Evolutionary conservation across 495 filamentous ascomycete genomes (phyloP).

Genomic region (Beverwykella pulmonaria): DNA sequence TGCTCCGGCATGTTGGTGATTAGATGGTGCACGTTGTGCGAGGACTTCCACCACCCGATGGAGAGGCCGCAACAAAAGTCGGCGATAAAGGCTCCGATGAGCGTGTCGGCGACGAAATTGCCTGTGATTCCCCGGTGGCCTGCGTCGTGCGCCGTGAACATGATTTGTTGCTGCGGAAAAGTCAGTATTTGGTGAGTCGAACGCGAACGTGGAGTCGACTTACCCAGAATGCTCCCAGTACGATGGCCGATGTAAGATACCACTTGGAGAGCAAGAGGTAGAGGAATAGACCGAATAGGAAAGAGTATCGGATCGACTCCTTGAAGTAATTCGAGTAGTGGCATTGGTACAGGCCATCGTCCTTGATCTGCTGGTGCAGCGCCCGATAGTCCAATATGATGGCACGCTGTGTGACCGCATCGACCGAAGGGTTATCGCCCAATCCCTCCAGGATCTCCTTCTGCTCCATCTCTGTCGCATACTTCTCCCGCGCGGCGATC

Average conservation of each 20-base stretch:
- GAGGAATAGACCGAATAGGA: slow-evolving; percentile 47
- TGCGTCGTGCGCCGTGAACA: slow-evolving; percentile 58
- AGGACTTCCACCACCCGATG: slow-evolving; percentile 59
- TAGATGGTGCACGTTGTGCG: slow-evolving; percentile 58
- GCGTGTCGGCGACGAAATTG: slow-evolving; percentile 51
- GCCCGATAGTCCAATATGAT: slow-evolving; percentile 50
- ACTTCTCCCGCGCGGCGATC: slow-evolving; percentile 28
- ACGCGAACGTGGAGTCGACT: neutral
- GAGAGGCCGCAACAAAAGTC: slow-evolving; percentile 55
- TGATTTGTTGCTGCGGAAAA: slow-evolving; percentile 50
- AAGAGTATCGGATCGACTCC: slow-evolving; percentile 49
- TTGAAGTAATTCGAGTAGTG: slow-evolving; percentile 51
- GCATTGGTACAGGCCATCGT: slow-evolving; percentile 51
- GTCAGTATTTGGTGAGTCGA: slow-evolving; percentile 9
- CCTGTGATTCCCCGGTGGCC: slow-evolving; percentile 55
- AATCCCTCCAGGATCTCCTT: slow-evolving; percentile 47
- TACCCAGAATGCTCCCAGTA: slow-evolving; percentile 54
- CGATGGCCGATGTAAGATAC: slow-evolving; percentile 52
- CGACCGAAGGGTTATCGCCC: slow-evolving; percentile 49
- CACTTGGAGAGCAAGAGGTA: slow-evolving; percentile 45
- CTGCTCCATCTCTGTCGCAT: slow-evolving; percentile 41
- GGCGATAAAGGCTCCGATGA: slow-evolving; percentile 54
- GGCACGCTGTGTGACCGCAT: slow-evolving; percentile 48
- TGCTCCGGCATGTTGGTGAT: slow-evolving; percentile 56
- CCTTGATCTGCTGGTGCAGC: slow-evolving; percentile 49